Evolutionary conservation across 2,329 filamentous ascomycete species (phyloP).

Genomic region (Alternaria panax): DNA sequence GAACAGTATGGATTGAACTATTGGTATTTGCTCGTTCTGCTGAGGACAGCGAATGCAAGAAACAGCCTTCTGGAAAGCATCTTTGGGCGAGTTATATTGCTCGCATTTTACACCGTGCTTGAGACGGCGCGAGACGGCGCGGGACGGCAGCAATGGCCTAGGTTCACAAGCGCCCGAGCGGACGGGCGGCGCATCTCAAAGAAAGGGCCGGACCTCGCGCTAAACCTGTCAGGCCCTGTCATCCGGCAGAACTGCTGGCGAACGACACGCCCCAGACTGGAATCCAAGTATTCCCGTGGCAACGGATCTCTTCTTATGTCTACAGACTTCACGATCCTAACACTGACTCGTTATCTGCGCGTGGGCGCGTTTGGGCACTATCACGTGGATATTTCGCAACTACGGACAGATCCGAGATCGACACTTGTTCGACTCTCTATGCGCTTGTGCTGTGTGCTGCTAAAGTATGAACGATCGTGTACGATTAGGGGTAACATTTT

Average conservation of each 20-base stretch:
- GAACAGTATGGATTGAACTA: not conserved
- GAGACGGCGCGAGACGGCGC: not conserved
- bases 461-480: not conserved
- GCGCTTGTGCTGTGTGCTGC: not conserved
- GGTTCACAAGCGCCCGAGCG: not conserved
- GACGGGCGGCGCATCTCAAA: not conserved
- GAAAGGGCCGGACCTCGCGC: not conserved
- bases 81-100: not conserved
- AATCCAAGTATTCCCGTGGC: not conserved
- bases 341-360: not conserved
- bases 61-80: not conserved
- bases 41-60: not conserved
- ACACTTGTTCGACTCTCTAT: not conserved
- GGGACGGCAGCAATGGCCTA: not conserved
- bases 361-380: not conserved
- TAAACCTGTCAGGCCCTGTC: not conserved
- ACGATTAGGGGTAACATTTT: not conserved
- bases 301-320: not conserved
- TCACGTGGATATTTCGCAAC: not conserved
- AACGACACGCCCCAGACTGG: not conserved
- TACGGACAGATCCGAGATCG: not conserved
- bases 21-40: not conserved
- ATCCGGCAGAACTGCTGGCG: not conserved
- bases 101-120: not conserved
- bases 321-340: not conserved